A percentile compares a stretch with the other conserved stretches of the same genome.
Evolutionary conservation across 2,329 filamentous ascomycete genomes (phyloP).

Genomic region (Escovopsis sp.): DNA sequence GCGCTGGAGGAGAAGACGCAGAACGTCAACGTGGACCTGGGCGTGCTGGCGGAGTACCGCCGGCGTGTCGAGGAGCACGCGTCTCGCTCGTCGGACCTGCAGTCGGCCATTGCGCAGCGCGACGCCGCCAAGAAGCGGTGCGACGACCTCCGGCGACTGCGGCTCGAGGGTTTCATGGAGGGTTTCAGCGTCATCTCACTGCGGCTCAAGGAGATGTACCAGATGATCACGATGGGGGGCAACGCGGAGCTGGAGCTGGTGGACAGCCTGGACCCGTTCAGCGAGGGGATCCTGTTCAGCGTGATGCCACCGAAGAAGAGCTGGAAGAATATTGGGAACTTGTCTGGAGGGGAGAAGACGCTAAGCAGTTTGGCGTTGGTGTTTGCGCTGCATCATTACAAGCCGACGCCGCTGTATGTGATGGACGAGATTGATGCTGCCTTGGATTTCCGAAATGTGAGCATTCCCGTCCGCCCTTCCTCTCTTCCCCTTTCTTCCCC

Average conservation of each 20-base stretch:
- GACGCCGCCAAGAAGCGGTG: constrained; percentile 84
- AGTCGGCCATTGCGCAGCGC: constrained; percentile 58
- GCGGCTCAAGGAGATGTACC: constrained; percentile 97
- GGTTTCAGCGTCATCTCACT: constrained; percentile 90
- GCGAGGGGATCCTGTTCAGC: constrained; percentile 88
- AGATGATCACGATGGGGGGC: constrained; percentile 99
- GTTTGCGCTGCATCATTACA: constrained; percentile 97
- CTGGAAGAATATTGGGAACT: constrained; percentile 97
- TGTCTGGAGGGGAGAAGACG: constrained; percentile 95
- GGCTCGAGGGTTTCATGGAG: constrained; percentile 95
- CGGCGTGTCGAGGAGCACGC: constrained; percentile 72
- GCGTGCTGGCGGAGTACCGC: constrained; percentile 78
- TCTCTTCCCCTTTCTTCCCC: no score
- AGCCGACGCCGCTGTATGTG: constrained; percentile 92
- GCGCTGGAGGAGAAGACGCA: constrained; percentile 56
- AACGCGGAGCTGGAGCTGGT: constrained; percentile 96
- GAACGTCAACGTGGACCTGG: constrained; percentile 74
- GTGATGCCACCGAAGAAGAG: constrained; percentile 99
- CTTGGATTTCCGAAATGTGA: constrained; percentile 91
- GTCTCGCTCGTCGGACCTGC: constrained; percentile 68
- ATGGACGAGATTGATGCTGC: constrained; percentile 99
- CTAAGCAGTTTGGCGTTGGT: constrained; percentile 83
- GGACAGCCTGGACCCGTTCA: constrained; percentile 90
- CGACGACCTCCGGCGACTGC: constrained; percentile 77
- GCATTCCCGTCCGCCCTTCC: constrained; percentile 14